phyloP scores from a whole-genome alignment of 2,329 filamentous ascomycete genomes.

The Penicillium sp. region DNA sequence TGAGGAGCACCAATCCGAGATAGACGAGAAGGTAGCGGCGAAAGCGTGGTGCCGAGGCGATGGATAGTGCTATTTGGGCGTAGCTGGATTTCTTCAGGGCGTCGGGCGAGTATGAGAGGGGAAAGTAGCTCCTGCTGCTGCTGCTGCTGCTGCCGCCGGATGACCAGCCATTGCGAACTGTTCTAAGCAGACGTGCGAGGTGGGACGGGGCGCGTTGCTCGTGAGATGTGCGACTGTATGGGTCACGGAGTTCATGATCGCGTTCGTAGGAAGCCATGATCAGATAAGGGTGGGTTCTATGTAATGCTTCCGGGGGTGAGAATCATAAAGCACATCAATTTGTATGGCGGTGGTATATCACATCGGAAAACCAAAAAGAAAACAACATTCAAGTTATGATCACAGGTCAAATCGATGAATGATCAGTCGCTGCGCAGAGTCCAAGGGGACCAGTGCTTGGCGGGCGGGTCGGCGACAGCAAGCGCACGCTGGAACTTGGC shows the following conservation, averaged over 20 bases:
- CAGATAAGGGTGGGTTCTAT: background rate
- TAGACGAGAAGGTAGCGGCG: slow-evolving; percentile 36
- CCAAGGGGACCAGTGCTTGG: no score
- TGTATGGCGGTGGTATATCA: no score
- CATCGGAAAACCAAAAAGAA: no score
- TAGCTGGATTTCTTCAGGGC: slow-evolving; percentile 17
- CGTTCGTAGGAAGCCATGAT: slow-evolving; percentile 9
- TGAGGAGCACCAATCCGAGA: slow-evolving; percentile 27
- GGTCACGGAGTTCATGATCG: slow-evolving; percentile 27
- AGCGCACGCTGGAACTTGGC: no score
- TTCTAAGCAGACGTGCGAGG: slow-evolving; percentile 28
- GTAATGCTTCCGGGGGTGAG: background rate
- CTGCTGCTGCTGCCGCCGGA: slow-evolving; percentile 6
- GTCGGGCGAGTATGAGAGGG: slow-evolving; percentile 15
- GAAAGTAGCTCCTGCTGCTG: slow-evolving; percentile 9
- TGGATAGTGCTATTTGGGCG: slow-evolving; percentile 24
- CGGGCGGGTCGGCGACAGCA: no score
- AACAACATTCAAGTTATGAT: no score
- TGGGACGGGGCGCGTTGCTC: slow-evolving; percentile 10
- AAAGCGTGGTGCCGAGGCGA: slow-evolving; percentile 38
- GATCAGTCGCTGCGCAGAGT: no score
- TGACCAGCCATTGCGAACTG: slow-evolving; percentile 37
- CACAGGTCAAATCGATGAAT: no score
- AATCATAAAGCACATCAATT: background rate
- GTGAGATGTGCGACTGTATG: slow-evolving; percentile 8